Conservation (phyloP, 305 asterid species). For the Stenogyne calaminthoides region DNA sequence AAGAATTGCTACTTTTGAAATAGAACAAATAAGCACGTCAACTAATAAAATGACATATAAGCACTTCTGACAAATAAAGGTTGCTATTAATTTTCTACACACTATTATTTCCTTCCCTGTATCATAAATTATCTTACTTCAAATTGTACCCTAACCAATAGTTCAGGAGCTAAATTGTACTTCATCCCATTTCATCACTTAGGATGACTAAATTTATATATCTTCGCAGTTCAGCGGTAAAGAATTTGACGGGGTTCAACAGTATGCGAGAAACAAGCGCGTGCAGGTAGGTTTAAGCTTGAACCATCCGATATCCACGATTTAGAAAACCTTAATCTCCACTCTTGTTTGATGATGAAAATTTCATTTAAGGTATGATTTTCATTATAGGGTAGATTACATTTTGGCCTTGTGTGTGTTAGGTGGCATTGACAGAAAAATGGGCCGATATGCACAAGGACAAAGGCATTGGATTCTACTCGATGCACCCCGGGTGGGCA, state of each 20-base stretch:
- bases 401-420: not conserved
- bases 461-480: constrained; percentile 72
- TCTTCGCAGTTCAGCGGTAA: constrained; percentile 56
- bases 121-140: no score
- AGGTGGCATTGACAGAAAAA: constrained; percentile 89
- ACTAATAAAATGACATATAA: no score
- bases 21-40: no score
- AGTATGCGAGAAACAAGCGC: constrained; percentile 89
- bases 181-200: not conserved
- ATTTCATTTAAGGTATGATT: not conserved
- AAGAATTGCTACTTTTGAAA: no score
- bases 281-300: constrained; percentile 56
- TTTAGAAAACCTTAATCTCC: not conserved
- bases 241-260: constrained; percentile 71
- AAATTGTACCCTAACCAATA: no score
- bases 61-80: no score
- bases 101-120: no score
- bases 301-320: not conserved
- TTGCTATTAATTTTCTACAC: no score
- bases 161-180: no score
- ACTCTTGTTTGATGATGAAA: not conserved
- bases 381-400: not conserved
- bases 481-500: constrained; percentile 99
- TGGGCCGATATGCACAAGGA: constrained; percentile 75
- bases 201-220: constrained; percentile 12